Evolutionary conservation across 441 rosid genomes (phyloP), one percentile per base, ranked within the genome.

Genomic region (Aleurites moluccanus): DNA sequence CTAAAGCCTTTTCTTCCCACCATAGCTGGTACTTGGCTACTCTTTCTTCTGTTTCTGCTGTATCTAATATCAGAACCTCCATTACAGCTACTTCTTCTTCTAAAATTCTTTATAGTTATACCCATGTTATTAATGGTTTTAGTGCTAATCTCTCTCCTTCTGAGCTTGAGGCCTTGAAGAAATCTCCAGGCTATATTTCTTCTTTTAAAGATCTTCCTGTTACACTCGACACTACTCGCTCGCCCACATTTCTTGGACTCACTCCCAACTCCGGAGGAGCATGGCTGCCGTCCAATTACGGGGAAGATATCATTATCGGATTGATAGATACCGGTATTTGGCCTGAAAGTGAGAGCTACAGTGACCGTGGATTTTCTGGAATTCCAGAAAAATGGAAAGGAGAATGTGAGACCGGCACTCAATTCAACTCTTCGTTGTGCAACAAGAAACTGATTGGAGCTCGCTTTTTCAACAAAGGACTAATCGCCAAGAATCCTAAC

Each of bases 391-490:
- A 78, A 72, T 93, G 98, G 97, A 82, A 44, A 66, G 98, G 98
- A 7, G 78, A 76, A 77, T 93, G 98, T 69, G 92, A 89, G 63
- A 62, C 84, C 5, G 96, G 94, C 13, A 52, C 88, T 1, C 87
- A 89, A 74, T 93, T 93, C 72, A 84, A 81, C 67, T 65, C 94
- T 0, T 86, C 85, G 3, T 16, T 82, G 73, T 93, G 97, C 73
- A 93, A 93, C 78, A 91, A 84, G 73, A 93, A 93, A 76, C 86
- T 93, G 2, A 82, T 92, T 42, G 98, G 97, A 35, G 98, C 97
- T 33, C 80, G 96, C 10, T 85, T 75, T 71, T 93, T 89, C 83
- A 89, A 91, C 14, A 87, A 79, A 75, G 97, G 93, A 0, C 67
- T 80, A 1, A 13, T 78, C 86, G 84, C 85, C 78, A 73, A 74